Evolutionary conservation across 371 early-diverging fungal species (phyloP), one percentile per base, ranked within the genome.

Genomic region (Mycotypha africana): DNA sequence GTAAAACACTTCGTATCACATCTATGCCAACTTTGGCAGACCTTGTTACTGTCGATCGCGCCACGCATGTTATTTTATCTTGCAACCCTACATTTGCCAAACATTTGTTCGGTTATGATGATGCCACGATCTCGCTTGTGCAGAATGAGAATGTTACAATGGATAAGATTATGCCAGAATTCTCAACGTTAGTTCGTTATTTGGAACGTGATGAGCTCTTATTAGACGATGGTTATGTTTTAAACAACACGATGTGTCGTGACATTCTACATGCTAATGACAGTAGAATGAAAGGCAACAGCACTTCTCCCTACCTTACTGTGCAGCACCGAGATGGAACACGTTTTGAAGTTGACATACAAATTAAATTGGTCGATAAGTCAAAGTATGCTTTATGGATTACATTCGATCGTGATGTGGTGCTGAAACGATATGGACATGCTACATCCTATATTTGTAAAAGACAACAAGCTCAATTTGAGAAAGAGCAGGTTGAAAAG

Each of bases 1-100:
- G 46, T 38, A 20, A 44, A 32, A 49, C 46, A 1, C 42, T 83
- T 23, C 70, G 76, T 23, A 70, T 85, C 28, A 81, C 81, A 19
- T 78, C 82, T 6, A 81, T 84, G 51, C 81, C 84, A 15, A 70
- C 78, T 47, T 76, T 86, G 40, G 77, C 85, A 6, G 84, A 85
- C 12, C 70, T 85, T n/a, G 65, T 85, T 47, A 81, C 82, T 9
- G 56, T 74, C 14, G 58, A 70, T 21, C 65, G 60, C 21, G 39
- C 5, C 9, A 33, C 10, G 4, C 76, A 78, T 0, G 46, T 63
- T 17, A 75, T 84, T 32, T 71, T 76, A 42, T 67, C 73, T 12
- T 78, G 76, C 50, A 78, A 82, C 47, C 34, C 38, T 4, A 56
- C 70, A 5, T 84, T 86, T 55, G 66, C 69, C 16, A 77, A 81